phyloP scores from a whole-genome alignment of 495 filamentous ascomycete species.

The Lasiosphaeria hispida region DNA sequence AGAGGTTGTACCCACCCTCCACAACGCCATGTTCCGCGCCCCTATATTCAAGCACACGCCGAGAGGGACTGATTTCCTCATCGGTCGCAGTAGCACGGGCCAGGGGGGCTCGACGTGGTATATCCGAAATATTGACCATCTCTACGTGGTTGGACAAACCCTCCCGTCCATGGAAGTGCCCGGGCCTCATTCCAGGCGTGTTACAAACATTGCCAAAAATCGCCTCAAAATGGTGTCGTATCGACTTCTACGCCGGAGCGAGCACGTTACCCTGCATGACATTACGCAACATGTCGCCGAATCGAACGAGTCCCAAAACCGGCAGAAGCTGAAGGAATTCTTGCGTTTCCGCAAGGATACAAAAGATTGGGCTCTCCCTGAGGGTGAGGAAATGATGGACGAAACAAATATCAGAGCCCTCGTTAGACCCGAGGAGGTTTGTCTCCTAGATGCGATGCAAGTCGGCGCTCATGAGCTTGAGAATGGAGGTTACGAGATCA shows the following conservation, averaged over 20 bases:
- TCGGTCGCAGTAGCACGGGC: constrained; percentile 74
- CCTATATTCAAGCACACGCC: constrained; percentile 86
- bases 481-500: constrained; percentile 70
- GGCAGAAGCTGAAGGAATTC: constrained; percentile 96
- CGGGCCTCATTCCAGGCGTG: constrained; percentile 86
- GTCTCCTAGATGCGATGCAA: constrained; percentile 93
- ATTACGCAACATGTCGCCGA: constrained; percentile 87
- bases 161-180: constrained; percentile 90
- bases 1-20: constrained; percentile 80
- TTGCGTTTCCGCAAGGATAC: constrained; percentile 79
- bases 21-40: constrained; percentile 93
- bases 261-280: constrained; percentile 67
- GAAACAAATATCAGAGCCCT: constrained; percentile 73
- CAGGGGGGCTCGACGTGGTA: constrained; percentile 71
- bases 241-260: constrained; percentile 73
- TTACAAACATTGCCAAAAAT: constrained; percentile 92
- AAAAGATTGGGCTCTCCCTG: constrained; percentile 76
- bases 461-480: constrained; percentile 82
- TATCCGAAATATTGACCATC: constrained; percentile 80
- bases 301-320: constrained; percentile 88
- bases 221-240: constrained; percentile 93
- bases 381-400: constrained; percentile 70
- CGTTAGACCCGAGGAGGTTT: constrained; percentile 94
- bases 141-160: constrained; percentile 87
- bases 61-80: constrained; percentile 80